Evolutionary conservation across 345 rosid genomes (phyloP).

Genomic region (Hibiscus trionum): DNA sequence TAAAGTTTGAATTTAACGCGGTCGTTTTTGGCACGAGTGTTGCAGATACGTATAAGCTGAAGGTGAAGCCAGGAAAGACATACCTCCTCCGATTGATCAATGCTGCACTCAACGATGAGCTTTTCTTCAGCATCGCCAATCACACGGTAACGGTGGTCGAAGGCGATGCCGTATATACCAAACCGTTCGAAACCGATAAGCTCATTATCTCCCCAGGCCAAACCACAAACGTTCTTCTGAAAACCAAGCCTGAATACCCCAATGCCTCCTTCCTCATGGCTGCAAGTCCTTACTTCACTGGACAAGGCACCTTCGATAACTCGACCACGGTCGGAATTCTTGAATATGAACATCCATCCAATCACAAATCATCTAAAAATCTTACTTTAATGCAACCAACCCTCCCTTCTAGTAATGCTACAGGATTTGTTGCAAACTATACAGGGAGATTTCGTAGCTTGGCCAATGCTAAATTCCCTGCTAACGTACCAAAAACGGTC

Average conservation of each 20-base stretch:
- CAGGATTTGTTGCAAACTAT: conserved; percentile 25
- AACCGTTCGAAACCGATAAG: conserved; percentile 29
- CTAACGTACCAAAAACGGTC: conserved; percentile 30
- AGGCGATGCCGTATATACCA: conserved; percentile 32
- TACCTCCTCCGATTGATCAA: conserved; percentile 44
- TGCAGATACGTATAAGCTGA: conserved; percentile 37
- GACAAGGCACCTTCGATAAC: conserved; percentile 32
- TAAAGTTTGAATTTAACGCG: not conserved
- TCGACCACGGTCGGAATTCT: conserved; percentile 39
- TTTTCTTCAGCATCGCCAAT: conserved; percentile 49
- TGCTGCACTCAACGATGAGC: conserved; percentile 54
- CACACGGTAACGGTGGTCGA: conserved; percentile 38
- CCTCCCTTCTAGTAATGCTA: conserved; percentile 34
- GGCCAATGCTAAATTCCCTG: conserved; percentile 31
- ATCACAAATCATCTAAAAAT: conserved; percentile 7
- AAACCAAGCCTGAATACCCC: conserved; percentile 28
- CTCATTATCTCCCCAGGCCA: conserved; percentile 37
- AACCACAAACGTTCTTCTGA: conserved; percentile 40
- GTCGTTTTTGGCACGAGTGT: not conserved
- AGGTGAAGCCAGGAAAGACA: conserved; percentile 44
- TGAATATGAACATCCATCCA: conserved; percentile 25
- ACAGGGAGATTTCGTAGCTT: conserved; percentile 31
- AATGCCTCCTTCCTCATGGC: conserved; percentile 42
- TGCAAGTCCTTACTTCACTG: conserved; percentile 32
- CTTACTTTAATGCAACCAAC: conserved; percentile 29